phyloP scores from a whole-genome alignment of 2,329 filamentous ascomycete genomes.

The Lachnellula cervina region DNA sequence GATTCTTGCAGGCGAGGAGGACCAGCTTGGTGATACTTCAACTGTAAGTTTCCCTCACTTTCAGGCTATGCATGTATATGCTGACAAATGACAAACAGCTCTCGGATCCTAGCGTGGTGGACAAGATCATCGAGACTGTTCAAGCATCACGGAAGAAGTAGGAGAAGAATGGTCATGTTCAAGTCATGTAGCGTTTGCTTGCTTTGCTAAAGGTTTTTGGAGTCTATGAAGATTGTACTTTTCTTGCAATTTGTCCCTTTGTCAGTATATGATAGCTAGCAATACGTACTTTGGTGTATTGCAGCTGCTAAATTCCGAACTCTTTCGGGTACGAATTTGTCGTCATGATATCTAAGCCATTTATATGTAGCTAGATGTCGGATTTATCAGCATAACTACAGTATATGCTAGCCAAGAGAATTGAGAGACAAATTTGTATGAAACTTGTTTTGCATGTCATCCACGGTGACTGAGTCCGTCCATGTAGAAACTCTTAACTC shows the following conservation, averaged over 20 bases:
- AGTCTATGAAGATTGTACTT: not conserved
- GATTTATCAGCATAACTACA: too few species aligned
- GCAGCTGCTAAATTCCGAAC: not conserved
- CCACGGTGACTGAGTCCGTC: too few species aligned
- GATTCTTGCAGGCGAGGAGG: conserved; percentile 95
- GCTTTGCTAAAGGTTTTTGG: conserved; percentile 1
- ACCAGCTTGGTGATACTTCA: conserved; percentile 87
- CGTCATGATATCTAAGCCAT: not conserved
- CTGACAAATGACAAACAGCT: conserved; percentile 47
- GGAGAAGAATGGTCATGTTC: not conserved
- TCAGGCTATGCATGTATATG: not conserved
- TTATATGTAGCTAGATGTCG: not conserved
- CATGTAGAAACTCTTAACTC: too few species aligned
- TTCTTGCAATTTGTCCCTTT: not conserved
- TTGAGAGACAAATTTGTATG: too few species aligned
- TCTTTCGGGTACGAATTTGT: not conserved
- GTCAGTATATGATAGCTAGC: not conserved
- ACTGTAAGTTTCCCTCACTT: conserved; percentile 52
- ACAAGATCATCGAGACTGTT: conserved; percentile 81
- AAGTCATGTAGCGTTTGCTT: not conserved
- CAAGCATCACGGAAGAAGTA: conserved; percentile 27
- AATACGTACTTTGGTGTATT: not conserved
- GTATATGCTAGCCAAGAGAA: too few species aligned
- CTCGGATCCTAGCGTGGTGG: conserved; percentile 83
- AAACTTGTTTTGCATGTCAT: too few species aligned